These are phyloP conservation scores for Nemania serpens DNA, from an alignment of 2,329 filamentous ascomycete species.

Conservation along the genomic window DNA sequence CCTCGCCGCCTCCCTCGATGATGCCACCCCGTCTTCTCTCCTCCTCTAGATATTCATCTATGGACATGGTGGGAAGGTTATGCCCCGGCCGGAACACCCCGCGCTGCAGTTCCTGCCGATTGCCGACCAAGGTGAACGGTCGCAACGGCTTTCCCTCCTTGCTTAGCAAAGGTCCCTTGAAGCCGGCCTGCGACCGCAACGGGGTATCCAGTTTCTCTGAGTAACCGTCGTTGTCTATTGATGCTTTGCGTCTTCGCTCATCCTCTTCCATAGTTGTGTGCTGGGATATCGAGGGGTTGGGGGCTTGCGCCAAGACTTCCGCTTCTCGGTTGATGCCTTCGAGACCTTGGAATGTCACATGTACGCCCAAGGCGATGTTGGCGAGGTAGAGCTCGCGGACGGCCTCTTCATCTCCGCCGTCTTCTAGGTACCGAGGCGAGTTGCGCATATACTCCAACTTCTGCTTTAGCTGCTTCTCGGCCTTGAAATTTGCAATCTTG, in stretches of 20 bases:
- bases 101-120: conserved; percentile 72
- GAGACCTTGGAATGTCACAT: conserved; percentile 84
- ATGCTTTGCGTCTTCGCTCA: conserved; percentile 46
- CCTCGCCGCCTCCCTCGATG: conserved; percentile 85
- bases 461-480: conserved; percentile 83
- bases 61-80: conserved; percentile 94
- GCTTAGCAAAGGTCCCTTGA: conserved; percentile 74
- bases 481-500: conserved; percentile 84
- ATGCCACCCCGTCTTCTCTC: conserved; percentile 84
- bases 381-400: conserved; percentile 79
- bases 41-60: conserved; percentile 96
- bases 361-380: conserved; percentile 72
- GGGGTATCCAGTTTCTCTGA: conserved; percentile 76
- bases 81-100: conserved; percentile 91
- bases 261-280: conserved; percentile 54
- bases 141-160: conserved; percentile 82
- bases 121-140: conserved; percentile 85
- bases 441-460: conserved; percentile 68
- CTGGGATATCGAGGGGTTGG: conserved; percentile 52
- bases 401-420: conserved; percentile 83
- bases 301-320: conserved; percentile 78
- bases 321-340: conserved; percentile 85
- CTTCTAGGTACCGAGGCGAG: conserved; percentile 47
- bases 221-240: conserved; percentile 55
- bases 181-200: conserved; percentile 54